Percentiles rank a stretch among this genome's conserved stretches.
These are phyloP conservation scores for Agaricus sinodeliciosus DNA, from an alignment of 768 basidiomycete species.

Conservation along the genomic window DNA sequence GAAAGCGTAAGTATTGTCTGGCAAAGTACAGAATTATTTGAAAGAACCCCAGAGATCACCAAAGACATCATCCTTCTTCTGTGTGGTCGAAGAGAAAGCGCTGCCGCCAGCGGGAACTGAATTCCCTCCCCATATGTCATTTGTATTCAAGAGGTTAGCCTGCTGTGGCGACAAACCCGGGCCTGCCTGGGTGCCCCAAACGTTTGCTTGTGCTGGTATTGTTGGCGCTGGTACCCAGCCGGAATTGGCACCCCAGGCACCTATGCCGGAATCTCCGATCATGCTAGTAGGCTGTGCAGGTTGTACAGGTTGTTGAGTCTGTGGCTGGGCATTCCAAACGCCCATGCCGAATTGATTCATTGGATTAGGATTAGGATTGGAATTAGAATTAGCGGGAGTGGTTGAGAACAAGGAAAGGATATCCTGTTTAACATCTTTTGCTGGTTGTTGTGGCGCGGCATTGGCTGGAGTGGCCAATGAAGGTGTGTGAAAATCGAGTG, in stretches of 20 bases:
- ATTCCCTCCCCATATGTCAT: conserved; percentile 55
- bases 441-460: conserved; percentile 29
- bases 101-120: background rate
- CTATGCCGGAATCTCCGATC: conserved; percentile 46
- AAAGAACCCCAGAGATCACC: conserved; percentile 83
- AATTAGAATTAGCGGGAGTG: conserved; percentile 26
- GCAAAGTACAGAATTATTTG: conserved; percentile 37
- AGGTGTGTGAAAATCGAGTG: conserved; percentile 79
- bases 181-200: conserved; percentile 30
- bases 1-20: no score
- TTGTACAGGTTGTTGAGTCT: conserved; percentile 19
- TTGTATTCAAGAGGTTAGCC: conserved; percentile 38
- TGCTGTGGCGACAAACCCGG: conserved; percentile 19
- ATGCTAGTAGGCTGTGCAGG: conserved; percentile 36
- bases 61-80: conserved; percentile 73
- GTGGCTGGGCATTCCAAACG: conserved; percentile 23
- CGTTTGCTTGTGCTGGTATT: conserved; percentile 28
- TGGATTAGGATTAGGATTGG: conserved; percentile 16
- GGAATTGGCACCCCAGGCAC: conserved; percentile 61
- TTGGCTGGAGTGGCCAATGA: conserved; percentile 5
- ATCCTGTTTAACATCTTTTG: conserved; percentile 77
- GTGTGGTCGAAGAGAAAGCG: conserved; percentile 2
- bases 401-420: conserved; percentile 78
- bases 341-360: conserved; percentile 30
- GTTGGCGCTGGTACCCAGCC: conserved; percentile 45